Percentiles rank a stretch among this genome's conserved stretches.
These are phyloP conservation scores for Monilinia polystroma DNA, from an alignment of 2,329 filamentous ascomycete species.

Conservation along the genomic window DNA sequence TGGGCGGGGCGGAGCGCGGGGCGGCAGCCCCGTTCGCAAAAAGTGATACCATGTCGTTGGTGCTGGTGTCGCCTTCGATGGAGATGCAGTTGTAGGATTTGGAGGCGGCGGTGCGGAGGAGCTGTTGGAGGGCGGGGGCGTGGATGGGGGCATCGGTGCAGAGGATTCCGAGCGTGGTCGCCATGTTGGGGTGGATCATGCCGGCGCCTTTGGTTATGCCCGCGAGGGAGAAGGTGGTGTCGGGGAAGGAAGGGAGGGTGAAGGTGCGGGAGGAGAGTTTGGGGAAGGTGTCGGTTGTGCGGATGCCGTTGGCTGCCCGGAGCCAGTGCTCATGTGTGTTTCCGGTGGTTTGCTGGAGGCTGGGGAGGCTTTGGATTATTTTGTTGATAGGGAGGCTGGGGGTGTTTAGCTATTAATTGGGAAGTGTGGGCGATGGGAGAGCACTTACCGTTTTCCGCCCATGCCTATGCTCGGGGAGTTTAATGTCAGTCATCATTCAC, in stretches of 20 bases:
- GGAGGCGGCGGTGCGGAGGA: not conserved
- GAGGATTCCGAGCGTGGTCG: conserved; percentile 86
- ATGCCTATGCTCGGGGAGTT: not conserved
- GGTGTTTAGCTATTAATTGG: not conserved
- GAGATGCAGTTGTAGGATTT: conserved; percentile 8
- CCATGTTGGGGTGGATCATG: conserved; percentile 99
- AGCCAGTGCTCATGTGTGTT: conserved; percentile 84
- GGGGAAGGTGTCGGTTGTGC: conserved; percentile 97
- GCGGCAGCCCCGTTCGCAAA: no score
- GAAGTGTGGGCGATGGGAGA: not conserved
- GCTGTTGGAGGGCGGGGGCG: conserved; percentile 42
- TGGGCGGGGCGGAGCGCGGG: no score
- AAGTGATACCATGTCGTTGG: no score
- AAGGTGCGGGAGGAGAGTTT: conserved; percentile 89
- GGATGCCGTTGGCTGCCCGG: conserved; percentile 82
- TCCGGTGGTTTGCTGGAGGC: not conserved
- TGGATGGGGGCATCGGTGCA: conserved; percentile 86
- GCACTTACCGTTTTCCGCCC: not conserved
- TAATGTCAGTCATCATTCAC: not conserved
- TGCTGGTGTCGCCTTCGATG: conserved; percentile 10
- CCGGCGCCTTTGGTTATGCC: conserved; percentile 98
- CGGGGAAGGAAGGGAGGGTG: conserved; percentile 75
- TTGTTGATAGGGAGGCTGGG: conserved; percentile 4
- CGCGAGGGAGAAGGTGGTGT: conserved; percentile 76
- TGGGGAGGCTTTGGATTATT: not conserved